Conservation (phyloP, 2,329 filamentous ascomycete species). For the Venturia aucupariae region DNA sequence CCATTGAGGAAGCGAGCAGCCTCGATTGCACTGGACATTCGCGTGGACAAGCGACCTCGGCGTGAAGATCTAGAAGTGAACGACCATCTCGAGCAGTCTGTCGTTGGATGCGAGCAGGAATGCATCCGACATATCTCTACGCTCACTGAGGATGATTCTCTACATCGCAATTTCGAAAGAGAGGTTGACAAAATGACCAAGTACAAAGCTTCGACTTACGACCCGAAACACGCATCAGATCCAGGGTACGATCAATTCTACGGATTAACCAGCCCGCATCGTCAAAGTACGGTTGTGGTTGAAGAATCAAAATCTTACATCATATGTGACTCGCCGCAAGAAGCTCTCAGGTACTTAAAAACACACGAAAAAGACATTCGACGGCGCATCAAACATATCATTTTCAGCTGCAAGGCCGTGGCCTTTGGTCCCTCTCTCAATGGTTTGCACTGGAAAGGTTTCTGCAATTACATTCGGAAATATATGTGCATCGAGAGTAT, state of each 20-base stretch:
- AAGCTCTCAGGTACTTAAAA: background rate
- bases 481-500: conserved; percentile 2
- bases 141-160: background rate
- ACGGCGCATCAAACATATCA: background rate
- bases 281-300: background rate
- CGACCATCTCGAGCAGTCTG: background rate
- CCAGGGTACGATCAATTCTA: background rate
- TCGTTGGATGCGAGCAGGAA: background rate
- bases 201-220: background rate
- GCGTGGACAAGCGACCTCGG: background rate
- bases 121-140: background rate
- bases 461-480: conserved; percentile 1
- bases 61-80: too few species aligned
- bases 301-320: background rate
- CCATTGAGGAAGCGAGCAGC: background rate
- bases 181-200: background rate
- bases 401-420: background rate
- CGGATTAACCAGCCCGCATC: background rate
- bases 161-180: background rate
- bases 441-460: background rate
- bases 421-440: background rate
- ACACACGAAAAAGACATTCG: background rate
- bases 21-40: background rate
- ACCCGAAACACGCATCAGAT: background rate
- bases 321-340: conserved; percentile 3